phyloP scores from a whole-genome alignment of 2,329 filamentous ascomycete species.

The Paraphaeosphaeria minitans region DNA sequence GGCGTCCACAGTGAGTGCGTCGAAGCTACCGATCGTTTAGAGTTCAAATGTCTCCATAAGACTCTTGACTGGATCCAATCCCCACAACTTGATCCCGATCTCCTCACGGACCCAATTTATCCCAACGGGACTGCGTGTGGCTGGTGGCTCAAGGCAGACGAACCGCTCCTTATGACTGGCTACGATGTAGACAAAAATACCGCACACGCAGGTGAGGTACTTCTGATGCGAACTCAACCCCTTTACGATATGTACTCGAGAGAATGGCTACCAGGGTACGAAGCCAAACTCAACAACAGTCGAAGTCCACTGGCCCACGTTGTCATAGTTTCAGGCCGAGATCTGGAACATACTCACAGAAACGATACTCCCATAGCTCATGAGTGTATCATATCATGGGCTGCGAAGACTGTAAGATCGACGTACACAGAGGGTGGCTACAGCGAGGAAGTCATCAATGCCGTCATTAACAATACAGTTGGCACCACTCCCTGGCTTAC shows the following conservation, averaged over 20 bases:
- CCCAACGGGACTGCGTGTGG: constrained; percentile 15
- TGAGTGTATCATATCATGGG: constrained; percentile 20
- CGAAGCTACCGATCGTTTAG: neutral
- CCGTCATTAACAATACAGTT: constrained; percentile 8
- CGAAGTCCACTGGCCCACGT: constrained; percentile 12
- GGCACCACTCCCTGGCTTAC: constrained; percentile 11
- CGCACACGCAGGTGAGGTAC: constrained; percentile 4
- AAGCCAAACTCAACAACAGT: constrained; percentile 12
- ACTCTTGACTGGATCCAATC: constrained; percentile 15
- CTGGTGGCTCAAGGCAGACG: constrained; percentile 13
- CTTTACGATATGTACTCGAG: constrained; percentile 14
- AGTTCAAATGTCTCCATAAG: constrained; percentile 7
- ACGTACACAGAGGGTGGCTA: constrained; percentile 15
- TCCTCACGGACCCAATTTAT: neutral
- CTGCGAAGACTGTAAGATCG: constrained; percentile 15
- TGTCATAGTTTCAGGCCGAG: neutral
- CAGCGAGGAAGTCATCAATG: constrained; percentile 14
- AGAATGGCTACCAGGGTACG: constrained; percentile 9
- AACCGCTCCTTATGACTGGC: constrained; percentile 15
- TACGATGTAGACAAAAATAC: constrained; percentile 8
- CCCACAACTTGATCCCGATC: neutral
- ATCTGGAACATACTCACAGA: neutral
- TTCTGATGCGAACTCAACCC: constrained; percentile 12
- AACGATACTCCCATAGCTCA: constrained; percentile 16
- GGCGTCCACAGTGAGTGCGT: constrained; percentile 11